These are phyloP conservation scores for Neonectria coccinea DNA, from an alignment of 2,329 filamentous ascomycete genomes.

Conservation along the genomic window DNA sequence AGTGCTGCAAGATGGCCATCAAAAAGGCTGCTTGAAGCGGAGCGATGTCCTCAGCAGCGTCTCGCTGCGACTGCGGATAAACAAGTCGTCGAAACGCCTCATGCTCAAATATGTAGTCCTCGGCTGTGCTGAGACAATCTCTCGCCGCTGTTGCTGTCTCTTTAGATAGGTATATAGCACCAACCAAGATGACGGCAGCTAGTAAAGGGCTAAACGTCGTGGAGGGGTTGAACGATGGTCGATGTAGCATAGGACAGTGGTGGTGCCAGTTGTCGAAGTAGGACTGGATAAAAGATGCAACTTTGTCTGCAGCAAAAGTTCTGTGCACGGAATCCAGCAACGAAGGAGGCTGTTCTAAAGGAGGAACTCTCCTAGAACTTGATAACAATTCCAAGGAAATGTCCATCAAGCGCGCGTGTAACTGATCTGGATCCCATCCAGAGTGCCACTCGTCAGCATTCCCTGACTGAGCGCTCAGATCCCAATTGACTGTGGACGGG, in stretches of 20 bases:
- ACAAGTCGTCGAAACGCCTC: background rate
- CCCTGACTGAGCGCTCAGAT: background rate
- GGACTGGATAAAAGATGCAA: background rate
- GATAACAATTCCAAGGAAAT: background rate
- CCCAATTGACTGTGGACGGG: background rate
- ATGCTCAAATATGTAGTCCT: conserved; percentile 6
- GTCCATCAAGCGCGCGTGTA: background rate
- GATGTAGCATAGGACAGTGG: conserved; percentile 9
- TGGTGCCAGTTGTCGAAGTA: conserved; percentile 14
- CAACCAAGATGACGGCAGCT: conserved; percentile 1
- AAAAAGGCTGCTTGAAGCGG: conserved; percentile 9
- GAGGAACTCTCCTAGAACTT: background rate
- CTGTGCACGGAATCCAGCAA: background rate
- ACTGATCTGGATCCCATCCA: background rate
- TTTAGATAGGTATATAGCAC: background rate
- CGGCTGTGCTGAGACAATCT: background rate
- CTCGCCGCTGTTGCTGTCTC: background rate
- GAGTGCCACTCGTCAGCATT: background rate
- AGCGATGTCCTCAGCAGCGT: background rate
- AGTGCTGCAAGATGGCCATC: conserved; percentile 4
- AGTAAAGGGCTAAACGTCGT: background rate
- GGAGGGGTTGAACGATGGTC: background rate
- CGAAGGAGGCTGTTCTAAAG: background rate
- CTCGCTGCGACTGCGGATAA: background rate
- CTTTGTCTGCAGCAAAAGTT: background rate